Evolutionary conservation across 805 yeast genomes (phyloP), one percentile per base, ranked within the genome.

Genomic region (Metschnikowia borealis): DNA sequence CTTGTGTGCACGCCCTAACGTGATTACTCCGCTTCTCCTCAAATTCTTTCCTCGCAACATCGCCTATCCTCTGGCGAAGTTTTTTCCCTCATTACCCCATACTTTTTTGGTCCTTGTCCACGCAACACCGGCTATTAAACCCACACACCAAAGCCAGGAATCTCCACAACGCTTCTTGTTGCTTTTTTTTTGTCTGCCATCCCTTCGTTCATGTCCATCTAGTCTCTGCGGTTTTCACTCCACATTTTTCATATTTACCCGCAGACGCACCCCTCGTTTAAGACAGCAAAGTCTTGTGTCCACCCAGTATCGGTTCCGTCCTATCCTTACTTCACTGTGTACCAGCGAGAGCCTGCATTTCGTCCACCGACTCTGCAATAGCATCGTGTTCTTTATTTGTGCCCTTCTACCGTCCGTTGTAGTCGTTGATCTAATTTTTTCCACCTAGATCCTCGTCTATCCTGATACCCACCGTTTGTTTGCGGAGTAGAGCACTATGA

Each of bases 11-110:
- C 52, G 42, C 31, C 32, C 14, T 39, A 49, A 38, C 38, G 47
- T 33, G 56, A 34, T 38, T 55, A 52, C 58, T 54, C 59, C 58
- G 51, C 57, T 54, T 55, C 55, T 54, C 58, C 59, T 54, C 59
- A 54, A 49, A 42, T 48, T 43, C 48, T 47, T 50, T 33, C 46
- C 35, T 52, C 51, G 55, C 53, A 48, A 53, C 51, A 49, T 40
- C 55, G 53, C 51, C 55, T 38, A 44, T 46, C 39, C 37, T 44
- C 53, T 55, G 57, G 59, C 54, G 59, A 54, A 54, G 50, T 20
- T 52, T 55, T 49, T 49, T 46, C 49, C 49, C 46, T 50, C 54
- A 50, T 54, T 54, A 54, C 59, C 59, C 57, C 58, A 55, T 55
- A 54, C 50, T 55, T 47, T 54, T 43, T 42, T 38, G 46, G 39